These are phyloP conservation scores for Diplodia sapinea DNA, from an alignment of 2,329 filamentous ascomycete genomes.

Conservation along the genomic window DNA sequence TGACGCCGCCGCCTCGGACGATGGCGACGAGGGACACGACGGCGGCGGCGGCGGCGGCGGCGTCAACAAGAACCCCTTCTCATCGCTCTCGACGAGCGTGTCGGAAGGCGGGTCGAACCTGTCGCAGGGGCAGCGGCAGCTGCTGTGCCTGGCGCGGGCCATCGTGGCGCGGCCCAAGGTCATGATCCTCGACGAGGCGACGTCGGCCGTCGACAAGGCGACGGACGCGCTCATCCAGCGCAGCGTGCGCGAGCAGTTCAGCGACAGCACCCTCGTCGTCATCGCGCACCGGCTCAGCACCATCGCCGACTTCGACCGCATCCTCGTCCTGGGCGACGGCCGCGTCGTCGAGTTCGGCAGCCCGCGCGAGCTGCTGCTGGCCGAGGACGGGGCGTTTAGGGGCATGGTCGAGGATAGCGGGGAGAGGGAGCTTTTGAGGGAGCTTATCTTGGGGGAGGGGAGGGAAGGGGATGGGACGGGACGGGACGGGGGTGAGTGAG, in stretches of 20 bases:
- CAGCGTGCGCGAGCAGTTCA: conserved; percentile 35
- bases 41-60: neutral
- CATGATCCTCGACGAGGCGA: conserved; percentile 82
- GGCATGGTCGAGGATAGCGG: conserved; percentile 31
- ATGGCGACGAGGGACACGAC: neutral
- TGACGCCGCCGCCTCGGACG: neutral
- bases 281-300: conserved; percentile 41
- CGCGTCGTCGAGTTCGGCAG: conserved; percentile 35
- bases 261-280: conserved; percentile 35
- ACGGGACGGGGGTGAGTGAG: neutral
- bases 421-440: conserved; percentile 16
- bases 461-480: no score
- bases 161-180: conserved; percentile 65
- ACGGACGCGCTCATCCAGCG: conserved; percentile 37
- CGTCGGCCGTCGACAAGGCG: conserved; percentile 59
- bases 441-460: conserved; percentile 22
- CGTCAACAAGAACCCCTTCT: conserved; percentile 35
- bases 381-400: conserved; percentile 19
- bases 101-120: conserved; percentile 35
- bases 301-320: conserved; percentile 37
- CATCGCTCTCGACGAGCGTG: conserved; percentile 33
- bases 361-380: conserved; percentile 23
- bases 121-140: conserved; percentile 36
- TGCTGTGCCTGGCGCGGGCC: conserved; percentile 37
- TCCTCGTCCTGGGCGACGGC: conserved; percentile 39